Evolutionary conservation across 163 green algal genomes (phyloP), one percentile per base, ranked within the genome.

Genomic region (Scenedesmus sp.): DNA sequence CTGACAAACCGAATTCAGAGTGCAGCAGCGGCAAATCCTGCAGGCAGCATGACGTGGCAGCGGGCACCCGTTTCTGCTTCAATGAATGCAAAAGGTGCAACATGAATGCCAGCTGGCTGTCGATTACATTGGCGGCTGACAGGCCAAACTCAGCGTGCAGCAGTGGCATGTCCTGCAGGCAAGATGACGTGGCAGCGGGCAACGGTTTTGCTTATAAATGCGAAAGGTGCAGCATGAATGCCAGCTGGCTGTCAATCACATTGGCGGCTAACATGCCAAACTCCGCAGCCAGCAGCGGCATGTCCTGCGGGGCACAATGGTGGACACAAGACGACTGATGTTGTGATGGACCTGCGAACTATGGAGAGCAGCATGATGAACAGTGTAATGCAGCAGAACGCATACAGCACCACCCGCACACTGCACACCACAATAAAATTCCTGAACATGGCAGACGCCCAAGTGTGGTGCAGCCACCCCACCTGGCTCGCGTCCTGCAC

Each of bases 401-500:
- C 34, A 46, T 46, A 46, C 34, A 46, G 34, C 34, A 46, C 34
- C 34, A 46, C 34, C 34, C 34, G 34, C 34, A 46, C 34, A 46
- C 34, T 46, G 34, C 34, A 46, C 34, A 46, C 34, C 34, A 46
- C 34, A 46, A 46, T 46, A 46, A 46, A 46, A 46, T 46, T 46
- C 34, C 34, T 46, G 34, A 46, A 46, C 34, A 46, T 64, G 59
- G 59, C 59, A 15, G 59, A 64, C 59, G 59, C 8, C 10, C 59
- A 64, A 64, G 10, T 64, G 23, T 20, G 76, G 23, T 1, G 34
- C 34, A 62, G 26, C 23, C 10, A 8, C 8, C 83, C 8, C 83
- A 88, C 83, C 83, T 88, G 83, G 34, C 83, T 34, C 3, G 83
- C 83, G 59, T 88, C 83, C 57, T 88, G 83, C 34, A 88, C 83